A percentile compares a stretch with the other conserved stretches of the same genome.
Evolutionary conservation across 139 green algal species (phyloP).

Genomic region (Micromonas pusilla): DNA sequence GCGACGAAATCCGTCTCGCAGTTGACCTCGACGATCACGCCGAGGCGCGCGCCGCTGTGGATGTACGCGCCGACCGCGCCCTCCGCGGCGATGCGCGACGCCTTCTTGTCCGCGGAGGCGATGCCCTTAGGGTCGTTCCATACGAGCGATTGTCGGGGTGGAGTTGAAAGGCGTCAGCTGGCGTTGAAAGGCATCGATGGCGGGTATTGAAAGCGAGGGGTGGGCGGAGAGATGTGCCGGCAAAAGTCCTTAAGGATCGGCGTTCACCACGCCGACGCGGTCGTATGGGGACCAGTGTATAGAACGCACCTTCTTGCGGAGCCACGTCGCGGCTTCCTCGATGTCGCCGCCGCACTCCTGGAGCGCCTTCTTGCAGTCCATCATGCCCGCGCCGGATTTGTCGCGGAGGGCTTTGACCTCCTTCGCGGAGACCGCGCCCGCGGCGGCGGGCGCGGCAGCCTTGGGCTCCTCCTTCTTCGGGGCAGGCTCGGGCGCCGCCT

Average conservation of each 20-base stretch:
- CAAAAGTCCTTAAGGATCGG: too few species aligned
- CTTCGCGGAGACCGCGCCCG: conserved; percentile 54
- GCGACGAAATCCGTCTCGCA: conserved; percentile 99
- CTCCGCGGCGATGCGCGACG: conserved; percentile 77
- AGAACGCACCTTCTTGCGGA: conserved; percentile 95
- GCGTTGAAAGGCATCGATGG: too few species aligned
- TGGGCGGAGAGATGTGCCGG: too few species aligned
- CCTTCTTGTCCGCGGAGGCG: conserved; percentile 93
- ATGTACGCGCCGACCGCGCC: conserved; percentile 83
- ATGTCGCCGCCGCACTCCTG: conserved; percentile 67
- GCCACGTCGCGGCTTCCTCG: conserved; percentile 68
- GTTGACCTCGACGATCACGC: conserved; percentile 65
- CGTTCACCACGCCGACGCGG: too few species aligned
- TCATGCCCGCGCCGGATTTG: conserved; percentile 90
- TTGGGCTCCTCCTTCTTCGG: conserved; percentile 24
- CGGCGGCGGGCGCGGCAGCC: conserved; percentile 25
- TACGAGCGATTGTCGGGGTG: too few species aligned
- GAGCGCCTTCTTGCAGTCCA: conserved; percentile 99
- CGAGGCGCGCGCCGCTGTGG: conserved; percentile 74
- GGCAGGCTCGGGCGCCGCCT: conserved; percentile 29
- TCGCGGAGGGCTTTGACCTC: conserved; percentile 81
- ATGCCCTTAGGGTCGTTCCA: too few species aligned
- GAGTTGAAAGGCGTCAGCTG: too few species aligned
- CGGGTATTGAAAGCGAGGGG: too few species aligned
- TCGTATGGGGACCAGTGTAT: too few species aligned